Evolutionary conservation across 2,329 filamentous ascomycete genomes (phyloP).

Genomic region (Aspergillus bombycis): DNA sequence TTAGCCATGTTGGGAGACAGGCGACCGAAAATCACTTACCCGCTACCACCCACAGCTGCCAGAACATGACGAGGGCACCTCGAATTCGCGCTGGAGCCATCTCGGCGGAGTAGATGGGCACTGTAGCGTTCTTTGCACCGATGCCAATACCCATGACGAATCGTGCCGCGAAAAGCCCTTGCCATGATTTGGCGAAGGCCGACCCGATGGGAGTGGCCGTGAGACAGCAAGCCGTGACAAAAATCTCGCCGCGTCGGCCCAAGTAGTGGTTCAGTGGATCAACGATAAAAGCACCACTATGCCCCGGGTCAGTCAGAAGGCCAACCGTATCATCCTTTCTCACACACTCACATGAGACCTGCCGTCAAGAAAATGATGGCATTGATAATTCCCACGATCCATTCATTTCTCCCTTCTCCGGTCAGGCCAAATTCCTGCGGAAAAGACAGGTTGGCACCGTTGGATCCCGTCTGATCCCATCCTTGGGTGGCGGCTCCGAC

Average conservation of each 20-base stretch:
- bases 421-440: conserved; percentile 47
- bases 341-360: conserved; percentile 22
- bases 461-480: conserved; percentile 59
- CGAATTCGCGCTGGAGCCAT: conserved; percentile 57
- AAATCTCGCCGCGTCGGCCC: conserved; percentile 66
- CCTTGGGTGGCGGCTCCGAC: conserved; percentile 54
- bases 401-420: conserved; percentile 49
- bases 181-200: conserved; percentile 62
- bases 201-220: conserved; percentile 69
- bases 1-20: background rate
- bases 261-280: conserved; percentile 64
- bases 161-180: conserved; percentile 56
- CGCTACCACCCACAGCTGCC: conserved; percentile 46
- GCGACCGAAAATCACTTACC: conserved; percentile 2
- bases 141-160: conserved; percentile 64
- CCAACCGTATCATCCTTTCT: background rate
- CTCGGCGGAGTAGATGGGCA: conserved; percentile 58
- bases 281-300: conserved; percentile 63
- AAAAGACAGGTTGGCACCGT: conserved; percentile 56
- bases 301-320: conserved; percentile 26
- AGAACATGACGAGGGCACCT: conserved; percentile 59
- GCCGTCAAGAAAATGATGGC: conserved; percentile 49
- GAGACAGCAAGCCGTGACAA: conserved; percentile 63
- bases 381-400: conserved; percentile 68
- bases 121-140: conserved; percentile 60